Percentiles rank a stretch among this genome's conserved stretches.
phyloP scores from a whole-genome alignment of 2,329 filamentous ascomycete genomes.

The Stemphylium vesicarium region DNA sequence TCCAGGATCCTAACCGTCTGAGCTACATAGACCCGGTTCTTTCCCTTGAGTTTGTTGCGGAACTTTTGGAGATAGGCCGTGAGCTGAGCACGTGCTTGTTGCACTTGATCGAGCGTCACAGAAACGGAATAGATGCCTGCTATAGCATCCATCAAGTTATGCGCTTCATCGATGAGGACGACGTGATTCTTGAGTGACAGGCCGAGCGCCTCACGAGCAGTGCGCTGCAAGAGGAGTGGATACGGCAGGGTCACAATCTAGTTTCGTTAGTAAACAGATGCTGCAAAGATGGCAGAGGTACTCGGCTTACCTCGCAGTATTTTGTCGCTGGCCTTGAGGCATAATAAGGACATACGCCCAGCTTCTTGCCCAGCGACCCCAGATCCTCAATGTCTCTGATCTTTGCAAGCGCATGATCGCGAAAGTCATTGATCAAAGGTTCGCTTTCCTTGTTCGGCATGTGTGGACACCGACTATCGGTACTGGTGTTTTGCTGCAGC shows the following conservation, averaged over 20 bases:
- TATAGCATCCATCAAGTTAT: conserved; percentile 97
- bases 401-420: conserved; percentile 81
- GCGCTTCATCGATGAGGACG: conserved; percentile 96
- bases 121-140: conserved; percentile 83
- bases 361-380: conserved; percentile 74
- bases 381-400: conserved; percentile 95
- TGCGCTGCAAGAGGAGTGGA: conserved; percentile 84
- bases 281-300: background rate
- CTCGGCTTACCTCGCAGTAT: conserved; percentile 68
- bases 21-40: conserved; percentile 89
- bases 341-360: conserved; percentile 93
- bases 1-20: conserved; percentile 85
- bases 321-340: conserved; percentile 86
- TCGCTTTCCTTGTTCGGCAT: conserved; percentile 80
- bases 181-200: conserved; percentile 87
- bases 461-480: conserved; percentile 74
- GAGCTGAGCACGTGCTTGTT: conserved; percentile 74
- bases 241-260: conserved; percentile 90
- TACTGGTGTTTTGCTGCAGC: conserved; percentile 73
- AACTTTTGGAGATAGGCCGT: conserved; percentile 86
- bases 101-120: conserved; percentile 75
- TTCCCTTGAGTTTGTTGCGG: conserved; percentile 84
- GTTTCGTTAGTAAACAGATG: conserved; percentile 14
- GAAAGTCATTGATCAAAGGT: conserved; percentile 75
- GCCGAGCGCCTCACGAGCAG: conserved; percentile 83